Evolutionary conservation across 306 rosid species (phyloP).

Genomic region (Cucurbita maxima): DNA sequence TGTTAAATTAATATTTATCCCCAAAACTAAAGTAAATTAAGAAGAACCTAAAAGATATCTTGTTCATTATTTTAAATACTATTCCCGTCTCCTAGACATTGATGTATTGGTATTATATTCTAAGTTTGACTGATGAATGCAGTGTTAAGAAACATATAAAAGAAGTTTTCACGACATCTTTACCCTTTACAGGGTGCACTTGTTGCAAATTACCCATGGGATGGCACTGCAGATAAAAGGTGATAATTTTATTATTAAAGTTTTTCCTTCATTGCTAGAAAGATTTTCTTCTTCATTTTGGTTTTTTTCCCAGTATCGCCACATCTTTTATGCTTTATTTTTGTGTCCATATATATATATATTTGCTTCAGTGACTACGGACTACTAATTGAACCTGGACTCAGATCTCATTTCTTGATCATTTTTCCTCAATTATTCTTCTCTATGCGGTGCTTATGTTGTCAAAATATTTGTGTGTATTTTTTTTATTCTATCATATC

Average conservation of each 20-base stretch:
- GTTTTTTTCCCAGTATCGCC: background rate
- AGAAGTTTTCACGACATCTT: background rate
- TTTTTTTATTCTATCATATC: background rate
- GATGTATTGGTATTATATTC: background rate
- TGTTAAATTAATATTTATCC: background rate
- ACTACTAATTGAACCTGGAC: background rate
- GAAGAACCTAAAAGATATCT: background rate
- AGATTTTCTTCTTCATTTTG: background rate
- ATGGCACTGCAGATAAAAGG: constrained; percentile 74
- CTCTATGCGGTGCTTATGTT: background rate
- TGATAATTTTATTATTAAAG: constrained; percentile 8
- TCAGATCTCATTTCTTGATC: background rate
- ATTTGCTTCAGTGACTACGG: background rate
- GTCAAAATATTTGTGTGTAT: background rate
- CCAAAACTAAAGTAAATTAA: background rate
- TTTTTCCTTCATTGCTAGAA: background rate
- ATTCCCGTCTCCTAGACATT: background rate
- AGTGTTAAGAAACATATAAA: background rate
- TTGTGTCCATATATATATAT: background rate
- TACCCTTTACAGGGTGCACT: constrained; percentile 63
- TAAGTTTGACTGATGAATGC: background rate
- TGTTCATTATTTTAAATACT: background rate
- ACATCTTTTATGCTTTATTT: background rate
- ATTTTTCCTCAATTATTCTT: background rate
- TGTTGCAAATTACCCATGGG: constrained; percentile 99